Evolutionary conservation across 208 protist species (phyloP).

Genomic region (Acanthamoeba culbertsoni): DNA sequence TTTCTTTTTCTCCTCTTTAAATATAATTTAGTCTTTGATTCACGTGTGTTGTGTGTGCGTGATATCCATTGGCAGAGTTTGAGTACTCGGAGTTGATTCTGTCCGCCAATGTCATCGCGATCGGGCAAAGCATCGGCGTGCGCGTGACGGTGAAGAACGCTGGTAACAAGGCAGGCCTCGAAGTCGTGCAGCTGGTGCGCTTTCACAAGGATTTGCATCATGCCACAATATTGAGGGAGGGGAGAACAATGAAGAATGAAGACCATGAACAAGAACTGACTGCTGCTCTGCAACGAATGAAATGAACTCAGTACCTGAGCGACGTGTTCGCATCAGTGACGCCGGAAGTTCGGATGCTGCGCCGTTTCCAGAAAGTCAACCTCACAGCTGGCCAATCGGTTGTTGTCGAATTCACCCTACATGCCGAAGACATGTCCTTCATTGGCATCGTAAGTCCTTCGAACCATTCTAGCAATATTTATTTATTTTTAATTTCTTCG

Average conservation of each 20-base stretch:
- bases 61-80: too few relatives aligned
- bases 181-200: slow-evolving; percentile 23
- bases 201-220: too few relatives aligned
- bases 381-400: not conserved
- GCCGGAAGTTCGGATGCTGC: slow-evolving; percentile 67
- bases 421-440: not conserved
- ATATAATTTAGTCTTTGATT: too few relatives aligned
- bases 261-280: too few relatives aligned
- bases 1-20: too few relatives aligned
- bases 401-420: not conserved
- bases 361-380: not conserved
- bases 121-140: not conserved
- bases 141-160: slow-evolving; percentile 13
- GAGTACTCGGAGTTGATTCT: not conserved
- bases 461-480: not conserved
- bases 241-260: too few relatives aligned
- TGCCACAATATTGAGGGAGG: too few relatives aligned
- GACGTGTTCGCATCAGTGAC: slow-evolving; percentile 61
- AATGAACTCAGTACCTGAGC: slow-evolving; percentile 18
- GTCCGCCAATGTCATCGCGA: not conserved
- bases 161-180: not conserved
- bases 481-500: not conserved
- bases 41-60: too few relatives aligned
- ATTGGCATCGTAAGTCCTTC: not conserved
- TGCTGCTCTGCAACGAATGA: too few relatives aligned